A percentile compares a stretch with the other conserved stretches of the same genome.
These are phyloP conservation scores for Scheffersomyces quercinus DNA, from an alignment of 1,139 yeast genomes.

Conservation along the genomic window DNA sequence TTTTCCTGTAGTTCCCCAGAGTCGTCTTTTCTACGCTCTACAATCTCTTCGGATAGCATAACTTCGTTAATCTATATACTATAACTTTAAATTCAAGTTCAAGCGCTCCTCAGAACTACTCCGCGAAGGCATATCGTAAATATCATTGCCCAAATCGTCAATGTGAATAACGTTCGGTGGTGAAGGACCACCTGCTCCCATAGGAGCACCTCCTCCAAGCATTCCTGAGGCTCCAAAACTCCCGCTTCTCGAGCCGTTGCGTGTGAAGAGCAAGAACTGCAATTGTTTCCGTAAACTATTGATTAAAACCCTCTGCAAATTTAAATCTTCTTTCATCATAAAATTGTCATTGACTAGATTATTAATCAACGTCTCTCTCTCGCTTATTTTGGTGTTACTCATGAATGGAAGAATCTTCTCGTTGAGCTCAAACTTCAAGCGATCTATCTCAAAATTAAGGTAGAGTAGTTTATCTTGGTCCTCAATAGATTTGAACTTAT, in stretches of 20 bases:
- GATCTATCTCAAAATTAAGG: conserved; percentile 39
- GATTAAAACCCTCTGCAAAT: conserved; percentile 45
- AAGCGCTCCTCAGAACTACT: conserved; percentile 40
- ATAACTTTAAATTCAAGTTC: conserved; percentile 28
- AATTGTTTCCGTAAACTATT: conserved; percentile 53
- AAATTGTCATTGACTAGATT: conserved; percentile 45
- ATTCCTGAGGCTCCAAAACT: background rate
- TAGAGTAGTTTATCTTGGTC: conserved; percentile 36
- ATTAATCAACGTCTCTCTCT: conserved; percentile 39
- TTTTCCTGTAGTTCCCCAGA: background rate
- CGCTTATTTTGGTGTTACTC: conserved; percentile 25
- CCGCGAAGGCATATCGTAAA: conserved; percentile 23
- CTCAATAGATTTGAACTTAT: conserved; percentile 23
- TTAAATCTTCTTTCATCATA: conserved; percentile 51
- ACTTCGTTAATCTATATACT: background rate
- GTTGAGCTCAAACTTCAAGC: conserved; percentile 44
- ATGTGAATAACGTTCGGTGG: background rate
- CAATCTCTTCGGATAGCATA: background rate
- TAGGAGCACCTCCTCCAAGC: background rate
- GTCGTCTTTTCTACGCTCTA: background rate
- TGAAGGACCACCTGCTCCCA: background rate
- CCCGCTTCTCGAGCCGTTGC: conserved; percentile 18
- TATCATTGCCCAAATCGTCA: conserved; percentile 7
- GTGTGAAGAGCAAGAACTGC: conserved; percentile 47
- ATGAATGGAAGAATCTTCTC: conserved; percentile 43